Base-by-base conservation (phyloP, 192 early-diverging fungal genomes). In the Podila verticillata region DNA sequence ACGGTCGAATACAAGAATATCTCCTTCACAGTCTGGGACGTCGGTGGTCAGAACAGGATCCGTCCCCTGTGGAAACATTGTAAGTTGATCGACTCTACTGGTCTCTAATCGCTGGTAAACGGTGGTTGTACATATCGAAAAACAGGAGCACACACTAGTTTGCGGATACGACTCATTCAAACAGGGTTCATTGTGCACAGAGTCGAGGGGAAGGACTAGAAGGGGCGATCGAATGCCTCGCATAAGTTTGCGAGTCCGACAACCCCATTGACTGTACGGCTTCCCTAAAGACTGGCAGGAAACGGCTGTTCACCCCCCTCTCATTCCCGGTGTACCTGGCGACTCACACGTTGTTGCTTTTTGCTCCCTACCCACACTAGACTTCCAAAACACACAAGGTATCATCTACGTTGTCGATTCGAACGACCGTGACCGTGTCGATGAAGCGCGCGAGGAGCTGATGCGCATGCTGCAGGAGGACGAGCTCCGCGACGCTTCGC, bases 31-130 rank as follows among this genome's bases (percentile, higher is more conserved):
- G 95, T 98, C 66, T 98, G 96, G 96, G 97, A 99, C 83, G 96
- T 99, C 68, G 97, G 97, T 77, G 97, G 97, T 84, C 95, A 97
- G 87, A 94, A 97, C 88, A 96, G 95, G 89, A 99, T 99, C 74
- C 90, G 97, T 80, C 96, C 96, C 34, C 87, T 98, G 82, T 99
- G 97, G 97, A 88, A 96, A 81, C 96, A 98, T 85, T 99, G 93
- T 95, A 90, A 90, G 90, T 87, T 66, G 35, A 59, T 36, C 35
- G n/a, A 30, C 19, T 64, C 34, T 4, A 48, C 47, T 22, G 31
- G 47, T 5, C 29, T 31, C n/a, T 44, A 17, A 44, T 44, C 12
- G 7, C 12, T 44, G 3, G 0, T 34, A 34, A 34, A 34, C 32
- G 32, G 32, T 34, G 32, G 20, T 15, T 64, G 36, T 10, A 7